These are phyloP conservation scores for Trametes coccinea DNA, from an alignment of 768 basidiomycete species.

Conservation along the genomic window DNA sequence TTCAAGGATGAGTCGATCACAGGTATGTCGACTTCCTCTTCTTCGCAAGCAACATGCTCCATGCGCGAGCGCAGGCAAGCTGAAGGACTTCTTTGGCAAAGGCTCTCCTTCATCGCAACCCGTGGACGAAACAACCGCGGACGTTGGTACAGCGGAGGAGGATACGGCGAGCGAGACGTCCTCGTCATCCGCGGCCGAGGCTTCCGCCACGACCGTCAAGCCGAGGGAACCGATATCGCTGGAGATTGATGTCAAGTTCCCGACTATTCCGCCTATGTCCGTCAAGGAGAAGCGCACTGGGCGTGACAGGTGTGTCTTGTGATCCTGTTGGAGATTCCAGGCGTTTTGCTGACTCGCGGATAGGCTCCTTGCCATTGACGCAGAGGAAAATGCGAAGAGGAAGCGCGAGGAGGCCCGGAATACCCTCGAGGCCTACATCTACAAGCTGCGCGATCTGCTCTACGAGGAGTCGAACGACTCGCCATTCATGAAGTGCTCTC, in stretches of 20 bases:
- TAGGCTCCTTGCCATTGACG: conserved; percentile 79
- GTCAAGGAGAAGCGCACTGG: conserved; percentile 73
- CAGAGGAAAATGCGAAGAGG: conserved; percentile 72
- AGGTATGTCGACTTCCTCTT: conserved; percentile 43
- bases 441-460: conserved; percentile 82
- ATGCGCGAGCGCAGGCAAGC: conserved; percentile 55
- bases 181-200: conserved; percentile 33
- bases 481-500: conserved; percentile 86
- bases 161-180: conserved; percentile 8
- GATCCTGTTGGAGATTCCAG: not conserved
- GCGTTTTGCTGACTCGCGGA: not conserved
- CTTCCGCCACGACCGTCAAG: conserved; percentile 36
- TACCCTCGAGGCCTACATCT: conserved; percentile 89
- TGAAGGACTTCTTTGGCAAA: conserved; percentile 85
- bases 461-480: conserved; percentile 59
- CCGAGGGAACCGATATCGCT: conserved; percentile 63
- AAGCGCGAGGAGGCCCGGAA: conserved; percentile 90
- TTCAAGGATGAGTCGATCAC: conserved; percentile 78
- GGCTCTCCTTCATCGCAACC: conserved; percentile 42
- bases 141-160: conserved; percentile 36
- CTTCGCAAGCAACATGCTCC: conserved; percentile 6
- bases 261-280: conserved; percentile 75
- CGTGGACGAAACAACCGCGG: conserved; percentile 34
- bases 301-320: conserved; percentile 61
- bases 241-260: conserved; percentile 60